phyloP scores from a whole-genome alignment of 352 stramenopile species.

The Globisporangium recalcitrans region DNA sequence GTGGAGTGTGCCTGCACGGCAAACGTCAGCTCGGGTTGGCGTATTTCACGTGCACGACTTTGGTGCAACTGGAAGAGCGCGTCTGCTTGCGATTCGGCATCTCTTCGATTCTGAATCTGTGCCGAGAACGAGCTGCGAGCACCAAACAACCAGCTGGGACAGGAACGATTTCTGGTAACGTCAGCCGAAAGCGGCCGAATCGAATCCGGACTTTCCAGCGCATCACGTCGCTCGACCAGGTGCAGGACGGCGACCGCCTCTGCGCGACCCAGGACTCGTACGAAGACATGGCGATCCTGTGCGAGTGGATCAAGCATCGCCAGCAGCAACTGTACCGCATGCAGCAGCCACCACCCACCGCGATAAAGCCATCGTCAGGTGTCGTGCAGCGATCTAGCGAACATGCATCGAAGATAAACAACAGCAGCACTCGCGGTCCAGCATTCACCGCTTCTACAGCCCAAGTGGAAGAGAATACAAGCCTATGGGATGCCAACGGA shows the following conservation, averaged over 20 bases:
- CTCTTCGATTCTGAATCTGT: conserved; percentile 31
- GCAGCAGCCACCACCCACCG: conserved; percentile 9
- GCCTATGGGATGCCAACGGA: neutral
- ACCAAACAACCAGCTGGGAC: neutral
- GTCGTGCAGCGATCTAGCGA: neutral
- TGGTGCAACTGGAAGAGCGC: conserved; percentile 37
- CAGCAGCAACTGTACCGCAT: conserved; percentile 30
- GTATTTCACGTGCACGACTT: conserved; percentile 44
- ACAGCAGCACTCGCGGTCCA: neutral
- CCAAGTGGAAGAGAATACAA: neutral
- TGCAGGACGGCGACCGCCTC: conserved; percentile 49
- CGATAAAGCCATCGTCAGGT: neutral
- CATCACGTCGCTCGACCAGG: conserved; percentile 29
- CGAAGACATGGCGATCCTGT: conserved; percentile 69
- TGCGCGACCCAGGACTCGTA: conserved; percentile 56
- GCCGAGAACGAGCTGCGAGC: conserved; percentile 31
- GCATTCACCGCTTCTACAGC: neutral
- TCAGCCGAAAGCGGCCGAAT: conserved; percentile 5
- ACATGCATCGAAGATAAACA: neutral
- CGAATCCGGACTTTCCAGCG: conserved; percentile 29
- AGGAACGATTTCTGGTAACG: neutral
- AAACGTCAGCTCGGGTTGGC: conserved; percentile 31
- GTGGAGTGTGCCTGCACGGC: conserved; percentile 48
- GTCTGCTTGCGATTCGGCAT: conserved; percentile 25
- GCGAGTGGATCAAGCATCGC: conserved; percentile 50